Base-by-base conservation (phyloP, 768 basidiomycete genomes). In the Boletus subcaerulescens region DNA sequence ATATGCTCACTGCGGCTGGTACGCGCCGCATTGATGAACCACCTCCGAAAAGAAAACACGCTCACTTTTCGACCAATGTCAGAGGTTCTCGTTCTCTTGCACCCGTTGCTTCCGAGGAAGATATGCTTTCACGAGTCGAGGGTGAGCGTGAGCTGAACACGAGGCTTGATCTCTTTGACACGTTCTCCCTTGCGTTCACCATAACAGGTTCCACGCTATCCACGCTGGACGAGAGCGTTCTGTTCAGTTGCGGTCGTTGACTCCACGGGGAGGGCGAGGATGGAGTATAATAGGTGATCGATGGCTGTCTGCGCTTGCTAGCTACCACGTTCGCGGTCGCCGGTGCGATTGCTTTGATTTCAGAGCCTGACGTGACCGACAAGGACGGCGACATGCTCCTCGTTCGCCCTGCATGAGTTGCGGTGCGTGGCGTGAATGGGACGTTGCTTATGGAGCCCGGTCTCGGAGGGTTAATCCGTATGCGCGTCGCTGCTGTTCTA, bases 31-130 rank as follows among this genome's bases (percentile, higher is more conserved):
- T 15, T 11, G 26, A 41, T 40, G 32, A 36, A 24, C 20, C 14
- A 26, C 11, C 1, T 22, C 3, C 36, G 38, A 15, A 40, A 48
- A 53, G 18, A 17, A 42, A 47, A 20, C 9, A 32, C 5, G 77
- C 83, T 55, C 65, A 91, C 88, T 83, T 87, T 72, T 91, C 90
- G 46, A 81, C 80, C 51, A 91, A 67, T 0, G 89, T 92, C 50
- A 81, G 62, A 15, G 83, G 84, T n/a, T 73, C 73, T 20, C 65
- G 64, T 32, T 69, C 65, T 44, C 45, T 64, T 9, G 22, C 7
- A 10, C 31, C 46, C 0, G 47, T 9, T 2, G 31, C 58, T 26
- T 65, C 65, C 31, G 8, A 6, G 5, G 57, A 64, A 38, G 50
- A 50, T n/a, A 58, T 11, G 52, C 68, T 60, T 36, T 69, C 60